phyloP scores from a whole-genome alignment of 1,284 basidiomycete genomes.

The Cryptococcus floricola region DNA sequence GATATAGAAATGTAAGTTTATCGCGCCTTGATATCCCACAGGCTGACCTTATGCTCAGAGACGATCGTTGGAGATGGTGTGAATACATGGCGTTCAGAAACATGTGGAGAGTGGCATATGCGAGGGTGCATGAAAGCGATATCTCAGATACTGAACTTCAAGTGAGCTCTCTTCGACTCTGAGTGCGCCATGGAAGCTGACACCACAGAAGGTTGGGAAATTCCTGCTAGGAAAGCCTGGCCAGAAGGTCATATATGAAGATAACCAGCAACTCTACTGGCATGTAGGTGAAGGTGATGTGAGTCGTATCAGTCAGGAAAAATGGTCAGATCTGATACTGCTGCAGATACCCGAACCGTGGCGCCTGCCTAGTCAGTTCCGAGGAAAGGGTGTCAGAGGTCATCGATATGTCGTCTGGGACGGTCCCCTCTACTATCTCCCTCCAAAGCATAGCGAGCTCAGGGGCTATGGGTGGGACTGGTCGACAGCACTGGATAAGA shows the following conservation, averaged over 20 bases:
- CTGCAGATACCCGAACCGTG: slow-evolving; percentile 53
- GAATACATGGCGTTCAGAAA: slow-evolving; percentile 84
- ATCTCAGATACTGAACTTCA: slow-evolving; percentile 49
- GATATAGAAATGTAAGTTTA: slow-evolving; percentile 56
- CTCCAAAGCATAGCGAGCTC: slow-evolving; percentile 33
- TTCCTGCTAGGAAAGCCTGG: slow-evolving; percentile 68
- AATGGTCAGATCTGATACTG: background rate
- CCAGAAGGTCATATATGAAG: slow-evolving; percentile 57
- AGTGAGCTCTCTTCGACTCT: slow-evolving; percentile 11
- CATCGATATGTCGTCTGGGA: slow-evolving; percentile 42
- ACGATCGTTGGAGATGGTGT: slow-evolving; percentile 57
- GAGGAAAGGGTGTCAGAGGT: slow-evolving; percentile 38
- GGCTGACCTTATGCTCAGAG: background rate
- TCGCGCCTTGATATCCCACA: background rate
- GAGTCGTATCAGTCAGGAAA: slow-evolving; percentile 7
- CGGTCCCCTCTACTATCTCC: slow-evolving; percentile 48
- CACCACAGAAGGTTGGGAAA: slow-evolving; percentile 61
- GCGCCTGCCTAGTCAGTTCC: slow-evolving; percentile 44
- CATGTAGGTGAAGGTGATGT: slow-evolving; percentile 62
- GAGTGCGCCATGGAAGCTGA: slow-evolving; percentile 31
- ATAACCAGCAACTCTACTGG: slow-evolving; percentile 61
- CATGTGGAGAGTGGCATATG: slow-evolving; percentile 65
- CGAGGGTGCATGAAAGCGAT: slow-evolving; percentile 38
- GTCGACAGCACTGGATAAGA: background rate
- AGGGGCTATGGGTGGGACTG: slow-evolving; percentile 30